Base-by-base conservation (phyloP, 2,329 filamentous ascomycete species). In the Hypoxylon sp. region DNA sequence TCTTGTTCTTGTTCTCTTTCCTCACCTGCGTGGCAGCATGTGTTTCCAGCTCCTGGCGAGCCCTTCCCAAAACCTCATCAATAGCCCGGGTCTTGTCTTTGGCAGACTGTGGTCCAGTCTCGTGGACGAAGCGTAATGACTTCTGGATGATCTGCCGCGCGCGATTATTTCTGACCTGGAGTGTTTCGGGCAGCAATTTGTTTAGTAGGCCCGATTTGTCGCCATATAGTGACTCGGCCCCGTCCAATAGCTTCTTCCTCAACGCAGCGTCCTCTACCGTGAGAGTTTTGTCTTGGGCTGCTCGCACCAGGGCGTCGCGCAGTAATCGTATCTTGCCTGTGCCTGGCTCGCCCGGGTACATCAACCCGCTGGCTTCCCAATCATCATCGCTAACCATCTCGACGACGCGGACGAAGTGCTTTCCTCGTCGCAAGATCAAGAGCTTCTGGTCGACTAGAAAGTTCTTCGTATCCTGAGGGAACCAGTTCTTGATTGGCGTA, bases 371-470 rank as follows among this genome's bases (percentile, higher is more conserved):
- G 3, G 59, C 63, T 30, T 69, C 62, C 75, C 79, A 86, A 51
- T 78, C 77, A 35, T 80, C 73, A 63, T 87, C 81, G 54, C 70
- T 72, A 20, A 87, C 72, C 55, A 87, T 73, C 68, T 86, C 75
- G 41, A 87, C 74, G 57, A 86, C 77, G 34, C 82, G 79, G 34
- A 87, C 69, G 55, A 86, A 83, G 69, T 84, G 79, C 72, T 85
- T 86, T 59, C 83, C 83, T 64, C 78, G 82, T 57, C 84, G 81
- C 43, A 87, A 71, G 60, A 87, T 78, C 56, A 87, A 71, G 35
- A 86, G 60, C 57, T 78, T 75, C 48, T 68, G 81, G 54, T 85
- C 81, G 12, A 90, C 78, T 46, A 88, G 72, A 63, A 79, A 88
- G 46, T 82, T 80, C 50, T 75, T 64, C 0, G 83, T 86, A 43